Evolutionary conservation across 495 filamentous ascomycete species (phyloP).

Genomic region (Hyaloscypha finlandica): DNA sequence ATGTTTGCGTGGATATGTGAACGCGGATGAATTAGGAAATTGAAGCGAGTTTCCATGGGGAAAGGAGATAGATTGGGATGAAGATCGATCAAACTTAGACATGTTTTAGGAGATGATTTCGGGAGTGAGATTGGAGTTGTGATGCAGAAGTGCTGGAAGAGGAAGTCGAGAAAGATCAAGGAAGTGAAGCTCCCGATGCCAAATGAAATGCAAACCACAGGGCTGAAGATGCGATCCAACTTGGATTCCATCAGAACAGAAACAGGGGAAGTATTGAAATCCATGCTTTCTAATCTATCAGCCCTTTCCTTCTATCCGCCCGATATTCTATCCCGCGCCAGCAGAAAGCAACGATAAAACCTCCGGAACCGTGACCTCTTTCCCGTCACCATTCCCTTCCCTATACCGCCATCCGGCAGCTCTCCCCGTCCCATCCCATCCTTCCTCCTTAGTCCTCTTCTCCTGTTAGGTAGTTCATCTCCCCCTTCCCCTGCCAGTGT

Average conservation of each 20-base stretch:
- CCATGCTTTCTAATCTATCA: slow-evolving; percentile 3
- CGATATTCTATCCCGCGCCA: not conserved
- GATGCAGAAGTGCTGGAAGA: not conserved
- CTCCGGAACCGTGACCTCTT: not conserved
- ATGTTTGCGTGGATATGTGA: not conserved
- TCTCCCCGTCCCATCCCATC: not conserved
- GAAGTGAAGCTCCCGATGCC: not conserved
- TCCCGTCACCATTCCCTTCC: not conserved
- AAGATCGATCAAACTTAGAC: not conserved
- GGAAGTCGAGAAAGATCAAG: not conserved
- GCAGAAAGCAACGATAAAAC: not conserved
- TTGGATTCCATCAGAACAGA: not conserved
- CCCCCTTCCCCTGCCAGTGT: slow-evolving; percentile 58
- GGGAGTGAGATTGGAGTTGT: too few species aligned
- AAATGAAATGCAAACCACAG: not conserved
- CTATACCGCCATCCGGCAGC: not conserved
- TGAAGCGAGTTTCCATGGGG: not conserved
- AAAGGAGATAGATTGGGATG: not conserved
- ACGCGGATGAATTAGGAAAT: not conserved
- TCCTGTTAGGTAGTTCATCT: slow-evolving; percentile 43
- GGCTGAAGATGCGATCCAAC: not conserved
- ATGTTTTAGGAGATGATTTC: too few species aligned
- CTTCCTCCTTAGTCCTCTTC: slow-evolving; percentile 14
- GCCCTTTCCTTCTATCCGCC: too few species aligned
- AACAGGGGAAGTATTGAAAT: not conserved